Evolutionary conservation across 345 rosid species (phyloP).

Genomic region (Hibiscus trionum): DNA sequence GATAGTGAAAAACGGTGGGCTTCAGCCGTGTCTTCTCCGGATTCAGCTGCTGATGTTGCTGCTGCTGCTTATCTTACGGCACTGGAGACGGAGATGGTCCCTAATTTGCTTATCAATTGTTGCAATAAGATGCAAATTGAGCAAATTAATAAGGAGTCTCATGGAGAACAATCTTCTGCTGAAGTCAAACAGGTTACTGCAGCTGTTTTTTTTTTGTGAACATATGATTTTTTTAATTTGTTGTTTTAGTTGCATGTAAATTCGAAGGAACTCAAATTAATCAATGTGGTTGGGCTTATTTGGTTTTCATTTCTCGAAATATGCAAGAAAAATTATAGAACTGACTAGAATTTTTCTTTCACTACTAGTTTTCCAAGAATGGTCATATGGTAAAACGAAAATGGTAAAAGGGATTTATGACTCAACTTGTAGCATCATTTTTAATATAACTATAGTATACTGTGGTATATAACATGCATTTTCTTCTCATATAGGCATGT

Average conservation of each 20-base stretch:
- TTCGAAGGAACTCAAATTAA: neutral
- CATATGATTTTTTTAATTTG: neutral
- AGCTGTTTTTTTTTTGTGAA: neutral
- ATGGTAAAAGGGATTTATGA: neutral
- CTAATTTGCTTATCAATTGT: slow-evolving; percentile 82
- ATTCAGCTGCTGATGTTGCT: slow-evolving; percentile 84
- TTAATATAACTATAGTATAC: neutral
- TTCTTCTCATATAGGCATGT: neutral
- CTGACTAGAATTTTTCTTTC: neutral
- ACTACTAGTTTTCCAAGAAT: neutral
- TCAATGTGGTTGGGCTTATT: neutral
- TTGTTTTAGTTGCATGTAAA: slow-evolving; percentile 3
- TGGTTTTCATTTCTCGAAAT: neutral
- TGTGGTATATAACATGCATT: neutral
- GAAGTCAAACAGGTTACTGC: slow-evolving; percentile 65
- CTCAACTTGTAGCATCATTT: neutral
- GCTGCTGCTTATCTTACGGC: slow-evolving; percentile 54
- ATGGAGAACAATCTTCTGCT: slow-evolving; percentile 41
- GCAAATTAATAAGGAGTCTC: slow-evolving; percentile 36
- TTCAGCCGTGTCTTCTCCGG: slow-evolving; percentile 35
- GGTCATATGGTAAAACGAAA: neutral
- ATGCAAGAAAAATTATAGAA: neutral
- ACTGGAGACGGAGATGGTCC: slow-evolving; percentile 56
- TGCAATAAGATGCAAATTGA: slow-evolving; percentile 73
- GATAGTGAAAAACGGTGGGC: slow-evolving; percentile 54